Evolutionary conservation across 345 rosid genomes (phyloP).

Genomic region (Nephelium lappaceum): DNA sequence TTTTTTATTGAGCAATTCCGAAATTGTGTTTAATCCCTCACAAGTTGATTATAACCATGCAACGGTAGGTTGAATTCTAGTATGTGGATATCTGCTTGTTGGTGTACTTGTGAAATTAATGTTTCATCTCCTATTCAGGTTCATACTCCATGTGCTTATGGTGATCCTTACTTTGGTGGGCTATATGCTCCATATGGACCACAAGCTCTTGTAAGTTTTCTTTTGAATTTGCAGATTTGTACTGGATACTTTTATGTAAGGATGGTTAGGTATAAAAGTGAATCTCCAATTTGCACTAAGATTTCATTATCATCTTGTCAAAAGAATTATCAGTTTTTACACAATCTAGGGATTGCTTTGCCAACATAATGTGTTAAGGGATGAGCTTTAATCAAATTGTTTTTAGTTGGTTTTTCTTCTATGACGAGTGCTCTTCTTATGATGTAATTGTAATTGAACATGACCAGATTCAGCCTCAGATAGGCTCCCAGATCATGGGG

Average conservation of each 20-base stretch:
- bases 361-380: not conserved
- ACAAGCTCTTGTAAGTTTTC: slow-evolving; percentile 46
- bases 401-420: not conserved
- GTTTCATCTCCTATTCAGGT: slow-evolving; percentile 32
- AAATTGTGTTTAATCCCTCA: slow-evolving; percentile 25
- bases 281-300: not conserved
- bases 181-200: slow-evolving; percentile 44
- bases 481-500: slow-evolving; percentile 37
- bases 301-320: not conserved
- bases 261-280: not conserved
- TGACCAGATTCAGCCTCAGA: slow-evolving; percentile 39
- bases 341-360: not conserved
- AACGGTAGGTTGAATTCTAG: slow-evolving; percentile 28
- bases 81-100: slow-evolving; percentile 7
- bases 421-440: not conserved
- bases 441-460: not conserved
- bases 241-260: not conserved
- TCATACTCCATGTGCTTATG: slow-evolving; percentile 24
- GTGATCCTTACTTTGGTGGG: slow-evolving; percentile 43
- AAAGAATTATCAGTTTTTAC: not conserved
- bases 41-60: slow-evolving; percentile 31
- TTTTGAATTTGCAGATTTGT: not conserved
- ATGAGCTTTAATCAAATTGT: not conserved
- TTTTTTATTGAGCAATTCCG: slow-evolving; percentile 31
- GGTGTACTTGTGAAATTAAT: slow-evolving; percentile 13